Conservation (phyloP, 164 flowering plant species). For the Vitis riparia region DNA sequence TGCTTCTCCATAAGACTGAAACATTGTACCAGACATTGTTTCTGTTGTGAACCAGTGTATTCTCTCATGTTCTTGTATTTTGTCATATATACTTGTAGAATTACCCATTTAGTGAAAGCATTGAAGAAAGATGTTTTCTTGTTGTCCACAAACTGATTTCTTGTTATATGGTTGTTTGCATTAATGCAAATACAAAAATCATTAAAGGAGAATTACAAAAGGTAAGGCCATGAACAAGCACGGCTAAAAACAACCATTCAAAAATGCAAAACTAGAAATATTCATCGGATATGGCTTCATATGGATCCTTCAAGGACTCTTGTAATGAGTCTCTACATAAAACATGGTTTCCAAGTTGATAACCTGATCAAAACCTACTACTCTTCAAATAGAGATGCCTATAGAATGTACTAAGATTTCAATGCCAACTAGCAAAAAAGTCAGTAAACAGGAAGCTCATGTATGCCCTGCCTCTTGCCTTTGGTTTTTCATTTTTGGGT, state of each 20-base stretch:
- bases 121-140: too few relatives aligned
- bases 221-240: constrained; percentile 79
- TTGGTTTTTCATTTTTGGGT: too few relatives aligned
- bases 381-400: constrained; percentile 71
- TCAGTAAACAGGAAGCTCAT: neutral
- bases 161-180: neutral
- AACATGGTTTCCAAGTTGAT: constrained; percentile 73
- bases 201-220: constrained; percentile 74
- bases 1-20: too few relatives aligned
- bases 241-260: constrained; percentile 68
- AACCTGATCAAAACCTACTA: constrained; percentile 60
- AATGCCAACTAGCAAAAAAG: constrained; percentile 9
- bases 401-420: constrained; percentile 81
- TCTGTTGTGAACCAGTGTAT: too few relatives aligned
- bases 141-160: neutral
- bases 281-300: constrained; percentile 67
- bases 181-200: neutral
- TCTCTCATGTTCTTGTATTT: too few relatives aligned
- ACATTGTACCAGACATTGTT: too few relatives aligned
- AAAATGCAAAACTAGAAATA: constrained; percentile 65
- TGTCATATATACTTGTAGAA: neutral
- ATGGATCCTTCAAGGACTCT: constrained; percentile 73
- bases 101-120: neutral
- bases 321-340: constrained; percentile 75
- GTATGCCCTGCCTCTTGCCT: too few relatives aligned